Evolutionary conservation across 2,329 filamentous ascomycete genomes (phyloP).

Genomic region (Penicillium capsulatum): DNA sequence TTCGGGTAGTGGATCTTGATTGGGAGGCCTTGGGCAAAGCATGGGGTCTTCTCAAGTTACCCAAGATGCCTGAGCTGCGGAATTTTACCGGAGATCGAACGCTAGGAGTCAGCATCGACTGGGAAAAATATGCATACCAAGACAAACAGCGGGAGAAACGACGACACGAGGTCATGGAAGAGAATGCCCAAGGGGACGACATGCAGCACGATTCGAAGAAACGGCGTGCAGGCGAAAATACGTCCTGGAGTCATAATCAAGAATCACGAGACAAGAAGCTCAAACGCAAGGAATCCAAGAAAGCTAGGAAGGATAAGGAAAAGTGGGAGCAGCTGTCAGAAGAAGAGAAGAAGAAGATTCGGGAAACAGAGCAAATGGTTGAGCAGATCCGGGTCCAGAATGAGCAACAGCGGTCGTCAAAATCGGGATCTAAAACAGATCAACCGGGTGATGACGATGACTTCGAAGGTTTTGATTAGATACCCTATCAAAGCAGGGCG

Average conservation of each 20-base stretch:
- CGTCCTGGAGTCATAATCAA: slow-evolving; percentile 67
- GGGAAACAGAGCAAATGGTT: slow-evolving; percentile 62
- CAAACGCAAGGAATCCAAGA: slow-evolving; percentile 61
- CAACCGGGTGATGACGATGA: slow-evolving; percentile 37
- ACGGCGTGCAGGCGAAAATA: slow-evolving; percentile 59
- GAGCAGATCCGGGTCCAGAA: slow-evolving; percentile 60
- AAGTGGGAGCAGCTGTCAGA: slow-evolving; percentile 63
- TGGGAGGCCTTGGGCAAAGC: slow-evolving; percentile 76
- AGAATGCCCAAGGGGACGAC: slow-evolving; percentile 40
- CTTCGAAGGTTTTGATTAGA: slow-evolving; percentile 56
- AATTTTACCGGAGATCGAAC: slow-evolving; percentile 65
- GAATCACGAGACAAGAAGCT: slow-evolving; percentile 62
- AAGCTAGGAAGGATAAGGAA: slow-evolving; percentile 61
- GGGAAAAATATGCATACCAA: slow-evolving; percentile 65
- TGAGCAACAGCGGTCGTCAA: slow-evolving; percentile 24
- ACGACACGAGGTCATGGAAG: slow-evolving; percentile 54
- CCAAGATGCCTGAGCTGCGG: slow-evolving; percentile 88
- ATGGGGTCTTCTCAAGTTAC: slow-evolving; percentile 82
- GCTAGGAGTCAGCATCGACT: slow-evolving; percentile 56
- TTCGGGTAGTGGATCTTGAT: slow-evolving; percentile 73
- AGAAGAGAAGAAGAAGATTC: slow-evolving; percentile 60
- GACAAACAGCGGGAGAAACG: slow-evolving; percentile 67
- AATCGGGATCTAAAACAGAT: slow-evolving; percentile 18
- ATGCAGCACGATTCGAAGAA: slow-evolving; percentile 42
- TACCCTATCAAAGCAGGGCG: too few relatives aligned